These are phyloP conservation scores for Protostelium mycophagum DNA, from an alignment of 78 protist species.

Conservation along the genomic window DNA sequence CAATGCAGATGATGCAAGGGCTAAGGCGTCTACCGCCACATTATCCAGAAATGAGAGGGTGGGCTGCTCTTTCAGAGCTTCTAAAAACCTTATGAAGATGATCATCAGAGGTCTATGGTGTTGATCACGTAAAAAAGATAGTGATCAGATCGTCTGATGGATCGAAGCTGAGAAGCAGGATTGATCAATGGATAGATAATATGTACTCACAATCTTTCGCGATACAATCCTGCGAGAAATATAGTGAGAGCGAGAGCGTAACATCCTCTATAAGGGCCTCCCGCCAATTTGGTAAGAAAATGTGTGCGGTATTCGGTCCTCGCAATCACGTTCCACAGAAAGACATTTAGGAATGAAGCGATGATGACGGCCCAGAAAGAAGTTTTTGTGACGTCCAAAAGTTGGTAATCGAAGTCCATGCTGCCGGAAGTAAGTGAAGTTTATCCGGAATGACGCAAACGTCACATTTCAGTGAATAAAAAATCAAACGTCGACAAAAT, in stretches of 20 bases:
- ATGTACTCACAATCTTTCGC: slow-evolving; percentile 48
- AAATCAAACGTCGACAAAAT: no score
- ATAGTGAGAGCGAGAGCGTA: slow-evolving; percentile 53
- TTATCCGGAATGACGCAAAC: no score
- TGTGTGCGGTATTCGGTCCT: slow-evolving; percentile 44
- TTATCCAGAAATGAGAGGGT: neutral
- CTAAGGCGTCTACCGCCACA: neutral
- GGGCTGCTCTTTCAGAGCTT: slow-evolving; percentile 37
- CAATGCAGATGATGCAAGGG: slow-evolving; percentile 5
- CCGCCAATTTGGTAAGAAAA: slow-evolving; percentile 27
- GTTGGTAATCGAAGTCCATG: no score
- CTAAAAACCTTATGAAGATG: slow-evolving; percentile 20
- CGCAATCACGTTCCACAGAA: slow-evolving; percentile 61
- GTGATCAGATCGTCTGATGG: neutral
- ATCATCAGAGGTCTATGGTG: neutral
- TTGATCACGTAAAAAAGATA: no score
- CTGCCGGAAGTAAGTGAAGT: no score
- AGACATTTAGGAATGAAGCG: neutral
- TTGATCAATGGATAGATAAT: no score
- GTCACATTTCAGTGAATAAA: no score
- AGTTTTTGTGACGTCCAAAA: neutral
- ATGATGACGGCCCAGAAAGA: neutral
- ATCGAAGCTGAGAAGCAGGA: no score
- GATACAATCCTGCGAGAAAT: slow-evolving; percentile 18
- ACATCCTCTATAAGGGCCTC: slow-evolving; percentile 40